phyloP scores from a whole-genome alignment of 179 eudicot species.

The Amaranthus tricolor region DNA sequence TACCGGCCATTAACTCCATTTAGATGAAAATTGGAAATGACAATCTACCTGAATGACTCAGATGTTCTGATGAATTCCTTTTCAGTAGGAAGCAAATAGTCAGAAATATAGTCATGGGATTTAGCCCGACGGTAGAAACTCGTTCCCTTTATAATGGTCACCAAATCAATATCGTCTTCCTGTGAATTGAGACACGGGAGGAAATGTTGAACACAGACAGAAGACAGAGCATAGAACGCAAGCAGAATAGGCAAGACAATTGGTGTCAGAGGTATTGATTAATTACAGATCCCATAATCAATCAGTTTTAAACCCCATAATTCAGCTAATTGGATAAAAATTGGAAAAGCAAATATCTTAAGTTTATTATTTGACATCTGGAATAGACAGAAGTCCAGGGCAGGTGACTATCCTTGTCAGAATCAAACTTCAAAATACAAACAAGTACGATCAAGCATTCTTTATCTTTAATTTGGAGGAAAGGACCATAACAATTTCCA shows the following conservation, averaged over 20 bases:
- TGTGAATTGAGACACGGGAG: constrained; percentile 20
- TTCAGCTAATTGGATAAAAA: too few relatives aligned
- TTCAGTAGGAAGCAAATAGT: constrained; percentile 62
- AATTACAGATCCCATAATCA: too few relatives aligned
- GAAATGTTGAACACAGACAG: constrained; percentile 8
- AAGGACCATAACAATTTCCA: too few relatives aligned
- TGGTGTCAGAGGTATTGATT: background rate
- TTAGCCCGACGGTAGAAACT: constrained; percentile 62
- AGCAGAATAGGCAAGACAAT: background rate
- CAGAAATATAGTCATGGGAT: constrained; percentile 46
- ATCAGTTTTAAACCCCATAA: too few relatives aligned
- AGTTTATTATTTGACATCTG: too few relatives aligned
- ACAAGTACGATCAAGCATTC: too few relatives aligned
- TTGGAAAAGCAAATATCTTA: too few relatives aligned
- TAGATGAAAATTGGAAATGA: background rate
- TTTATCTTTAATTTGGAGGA: too few relatives aligned
- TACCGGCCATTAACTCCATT: background rate
- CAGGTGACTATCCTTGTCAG: too few relatives aligned
- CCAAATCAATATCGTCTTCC: constrained; percentile 59
- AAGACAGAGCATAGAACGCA: constrained; percentile 1
- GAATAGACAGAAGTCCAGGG: too few relatives aligned
- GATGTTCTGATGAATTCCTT: constrained; percentile 44
- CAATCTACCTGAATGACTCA: constrained; percentile 45
- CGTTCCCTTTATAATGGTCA: constrained; percentile 47
- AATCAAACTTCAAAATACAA: too few relatives aligned